Conservation (phyloP, 1,139 yeast species). For the Geotrichum carabidarum region DNA sequence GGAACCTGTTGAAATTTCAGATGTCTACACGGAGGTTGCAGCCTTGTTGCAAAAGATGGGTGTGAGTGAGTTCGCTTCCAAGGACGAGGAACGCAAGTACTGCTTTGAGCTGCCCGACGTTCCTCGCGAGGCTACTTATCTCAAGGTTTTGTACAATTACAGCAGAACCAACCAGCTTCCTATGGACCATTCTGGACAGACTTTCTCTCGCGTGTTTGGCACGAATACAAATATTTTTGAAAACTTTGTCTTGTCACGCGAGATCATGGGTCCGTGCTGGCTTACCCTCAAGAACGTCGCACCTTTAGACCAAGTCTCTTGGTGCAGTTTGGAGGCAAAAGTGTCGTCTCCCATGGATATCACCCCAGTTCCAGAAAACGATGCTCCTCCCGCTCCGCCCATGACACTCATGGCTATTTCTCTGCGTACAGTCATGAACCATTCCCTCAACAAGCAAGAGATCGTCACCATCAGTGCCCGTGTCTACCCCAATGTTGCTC, state of each 20-base stretch:
- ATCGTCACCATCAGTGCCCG: conserved; percentile 78
- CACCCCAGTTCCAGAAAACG: conserved; percentile 47
- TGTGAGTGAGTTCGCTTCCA: conserved; percentile 58
- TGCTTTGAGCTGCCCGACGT: conserved; percentile 82
- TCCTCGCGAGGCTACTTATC: conserved; percentile 75
- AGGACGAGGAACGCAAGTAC: conserved; percentile 69
- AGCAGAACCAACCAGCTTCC: conserved; percentile 46
- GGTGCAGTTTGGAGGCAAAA: conserved; percentile 72
- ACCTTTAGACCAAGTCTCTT: conserved; percentile 62
- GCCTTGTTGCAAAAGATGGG: conserved; percentile 59
- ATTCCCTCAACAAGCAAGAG: conserved; percentile 72
- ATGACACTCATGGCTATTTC: conserved; percentile 70
- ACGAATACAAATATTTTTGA: conserved; percentile 71
- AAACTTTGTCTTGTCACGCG: conserved; percentile 73
- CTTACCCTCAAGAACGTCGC: conserved; percentile 61
- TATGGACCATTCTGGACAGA: conserved; percentile 62
- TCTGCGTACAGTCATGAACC: conserved; percentile 73
- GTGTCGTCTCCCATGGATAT: conserved; percentile 50
- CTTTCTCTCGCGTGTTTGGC: conserved; percentile 79
- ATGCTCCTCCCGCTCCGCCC: conserved; percentile 49
- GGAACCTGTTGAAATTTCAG: conserved; percentile 49
- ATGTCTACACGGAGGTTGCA: conserved; percentile 71
- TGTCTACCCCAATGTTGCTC: conserved; percentile 51
- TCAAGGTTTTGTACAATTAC: conserved; percentile 72
- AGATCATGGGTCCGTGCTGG: conserved; percentile 98